Evolutionary conservation across 495 filamentous ascomycete species (phyloP).

Genomic region (Podospora comata): DNA sequence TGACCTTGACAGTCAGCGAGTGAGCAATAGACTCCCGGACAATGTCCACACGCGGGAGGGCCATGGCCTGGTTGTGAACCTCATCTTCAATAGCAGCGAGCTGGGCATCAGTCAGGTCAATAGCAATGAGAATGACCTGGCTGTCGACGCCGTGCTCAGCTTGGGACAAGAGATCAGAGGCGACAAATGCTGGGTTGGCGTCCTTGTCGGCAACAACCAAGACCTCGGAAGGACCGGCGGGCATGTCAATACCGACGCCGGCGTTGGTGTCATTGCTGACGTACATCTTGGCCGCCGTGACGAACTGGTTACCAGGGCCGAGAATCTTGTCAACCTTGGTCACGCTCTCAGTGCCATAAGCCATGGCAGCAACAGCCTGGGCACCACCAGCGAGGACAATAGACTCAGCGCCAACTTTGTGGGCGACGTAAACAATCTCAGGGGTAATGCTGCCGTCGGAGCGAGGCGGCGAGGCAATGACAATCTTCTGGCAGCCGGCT

Average conservation of each 20-base stretch:
- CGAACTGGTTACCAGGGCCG: conserved; percentile 96
- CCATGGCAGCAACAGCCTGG: conserved; percentile 89
- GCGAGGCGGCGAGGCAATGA: conserved; percentile 87
- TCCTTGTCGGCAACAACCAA: conserved; percentile 90
- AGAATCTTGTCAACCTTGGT: conserved; percentile 99
- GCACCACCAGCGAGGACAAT: conserved; percentile 95
- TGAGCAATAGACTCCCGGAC: conserved; percentile 88
- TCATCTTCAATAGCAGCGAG: conserved; percentile 84
- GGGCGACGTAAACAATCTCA: conserved; percentile 96
- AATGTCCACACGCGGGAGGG: conserved; percentile 85
- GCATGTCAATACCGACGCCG: conserved; percentile 96
- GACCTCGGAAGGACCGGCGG: conserved; percentile 93
- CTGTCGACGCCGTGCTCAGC: conserved; percentile 95
- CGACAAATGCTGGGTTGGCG: conserved; percentile 92
- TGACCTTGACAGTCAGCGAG: conserved; percentile 83
- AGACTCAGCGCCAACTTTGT: conserved; percentile 91
- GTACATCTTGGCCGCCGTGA: conserved; percentile 96
- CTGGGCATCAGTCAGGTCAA: conserved; percentile 68
- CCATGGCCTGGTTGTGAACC: conserved; percentile 83
- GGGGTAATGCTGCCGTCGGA: conserved; percentile 87
- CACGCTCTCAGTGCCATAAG: conserved; percentile 78
- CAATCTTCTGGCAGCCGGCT: conserved; percentile 93
- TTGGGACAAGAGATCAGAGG: conserved; percentile 89
- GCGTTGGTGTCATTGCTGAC: conserved; percentile 95
- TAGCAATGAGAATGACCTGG: conserved; percentile 88